Evolutionary conservation across 768 basidiomycete species (phyloP).

Genomic region (Gloeophyllum trabeum): DNA sequence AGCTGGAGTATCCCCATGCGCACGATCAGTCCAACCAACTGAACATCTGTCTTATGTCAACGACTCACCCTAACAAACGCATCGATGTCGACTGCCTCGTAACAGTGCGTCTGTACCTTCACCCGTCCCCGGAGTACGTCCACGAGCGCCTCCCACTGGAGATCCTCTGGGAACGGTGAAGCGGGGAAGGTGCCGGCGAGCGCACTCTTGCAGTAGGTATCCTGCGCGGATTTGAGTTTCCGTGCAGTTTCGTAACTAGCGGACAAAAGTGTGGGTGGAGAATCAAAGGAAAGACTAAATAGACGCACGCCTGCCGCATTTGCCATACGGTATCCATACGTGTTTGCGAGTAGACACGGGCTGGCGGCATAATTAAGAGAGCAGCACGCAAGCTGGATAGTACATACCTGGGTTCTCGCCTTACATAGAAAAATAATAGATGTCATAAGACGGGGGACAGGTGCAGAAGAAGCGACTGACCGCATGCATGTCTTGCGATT

Average conservation of each 20-base stretch:
- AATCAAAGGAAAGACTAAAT: not conserved
- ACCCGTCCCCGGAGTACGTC: slow-evolving; percentile 66
- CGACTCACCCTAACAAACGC: slow-evolving; percentile 44
- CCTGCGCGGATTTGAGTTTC: slow-evolving; percentile 53
- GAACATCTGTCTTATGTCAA: not conserved
- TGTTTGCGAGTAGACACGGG: slow-evolving; percentile 24
- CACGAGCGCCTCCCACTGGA: slow-evolving; percentile 62
- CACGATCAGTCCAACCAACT: not conserved
- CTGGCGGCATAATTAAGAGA: not conserved
- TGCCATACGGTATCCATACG: slow-evolving; percentile 59
- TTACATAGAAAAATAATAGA: slow-evolving; percentile 10
- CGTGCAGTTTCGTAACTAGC: slow-evolving; percentile 51
- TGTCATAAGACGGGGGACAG: not conserved
- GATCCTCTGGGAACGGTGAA: slow-evolving; percentile 53
- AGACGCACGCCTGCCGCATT: slow-evolving; percentile 44
- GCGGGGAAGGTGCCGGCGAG: slow-evolving; percentile 17
- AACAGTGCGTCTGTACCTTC: slow-evolving; percentile 49
- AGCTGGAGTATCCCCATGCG: slow-evolving; percentile 31
- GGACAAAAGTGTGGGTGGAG: slow-evolving; percentile 1
- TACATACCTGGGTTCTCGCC: slow-evolving; percentile 47
- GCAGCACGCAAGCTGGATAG: slow-evolving; percentile 11
- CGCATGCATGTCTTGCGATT: slow-evolving; percentile 48
- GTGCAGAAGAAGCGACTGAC: slow-evolving; percentile 6
- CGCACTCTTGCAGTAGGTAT: slow-evolving; percentile 48
- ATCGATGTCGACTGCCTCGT: slow-evolving; percentile 27